Conservation (phyloP, 2,329 filamentous ascomycete genomes). For the Cylindrodendrum hubeiense region DNA sequence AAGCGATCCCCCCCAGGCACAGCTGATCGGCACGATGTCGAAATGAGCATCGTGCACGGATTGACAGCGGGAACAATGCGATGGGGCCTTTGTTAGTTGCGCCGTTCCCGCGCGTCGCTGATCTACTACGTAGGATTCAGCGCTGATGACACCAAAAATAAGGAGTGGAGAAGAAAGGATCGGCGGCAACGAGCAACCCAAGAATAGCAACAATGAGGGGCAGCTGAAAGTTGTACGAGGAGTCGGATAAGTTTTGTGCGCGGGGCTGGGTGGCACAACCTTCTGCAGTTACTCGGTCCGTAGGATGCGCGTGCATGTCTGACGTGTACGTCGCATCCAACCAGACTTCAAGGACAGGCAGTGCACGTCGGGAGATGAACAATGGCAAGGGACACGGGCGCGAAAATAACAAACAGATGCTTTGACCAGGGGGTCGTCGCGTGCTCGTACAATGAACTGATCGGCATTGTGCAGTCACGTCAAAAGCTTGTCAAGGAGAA, state of each 20-base stretch:
- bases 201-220: background rate
- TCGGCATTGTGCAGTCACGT: background rate
- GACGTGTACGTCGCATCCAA: background rate
- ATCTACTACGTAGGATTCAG: background rate
- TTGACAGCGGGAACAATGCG: background rate
- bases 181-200: background rate
- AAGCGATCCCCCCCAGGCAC: background rate
- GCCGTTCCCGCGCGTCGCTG: background rate
- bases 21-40: conserved; percentile 8
- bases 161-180: background rate
- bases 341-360: background rate
- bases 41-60: conserved; percentile 14
- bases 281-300: background rate
- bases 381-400: background rate
- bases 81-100: background rate
- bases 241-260: background rate
- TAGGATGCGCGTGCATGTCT: conserved; percentile 4
- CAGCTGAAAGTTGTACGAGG: background rate
- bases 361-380: background rate
- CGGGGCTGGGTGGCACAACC: background rate
- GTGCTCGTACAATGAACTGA: background rate
- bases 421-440: background rate
- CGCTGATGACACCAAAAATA: background rate
- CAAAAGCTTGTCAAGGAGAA: background rate
- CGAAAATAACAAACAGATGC: background rate